phyloP scores from a whole-genome alignment of 768 basidiomycete genomes.

The Trametes meyenii region DNA sequence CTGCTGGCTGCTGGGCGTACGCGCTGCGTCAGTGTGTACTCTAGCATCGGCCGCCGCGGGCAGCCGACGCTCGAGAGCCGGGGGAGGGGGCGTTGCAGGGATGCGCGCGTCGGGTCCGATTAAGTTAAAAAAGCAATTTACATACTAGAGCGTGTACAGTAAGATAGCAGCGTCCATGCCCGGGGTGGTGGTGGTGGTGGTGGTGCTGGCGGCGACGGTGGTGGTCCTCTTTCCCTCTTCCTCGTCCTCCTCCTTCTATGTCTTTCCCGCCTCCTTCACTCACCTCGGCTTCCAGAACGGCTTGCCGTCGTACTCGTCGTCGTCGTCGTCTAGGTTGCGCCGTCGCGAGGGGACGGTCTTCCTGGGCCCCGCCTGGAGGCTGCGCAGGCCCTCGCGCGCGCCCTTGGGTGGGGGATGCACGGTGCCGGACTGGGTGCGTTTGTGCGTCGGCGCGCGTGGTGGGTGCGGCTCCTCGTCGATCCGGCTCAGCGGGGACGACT shows the following conservation, averaged over 20 bases:
- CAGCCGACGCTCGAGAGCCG: background rate
- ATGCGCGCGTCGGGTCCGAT: background rate
- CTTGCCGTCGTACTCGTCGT: constrained; percentile 10
- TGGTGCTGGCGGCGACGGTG: too few species aligned
- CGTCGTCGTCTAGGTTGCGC: constrained; percentile 17
- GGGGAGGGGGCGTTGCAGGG: background rate
- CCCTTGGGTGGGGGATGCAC: constrained; percentile 18
- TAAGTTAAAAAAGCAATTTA: constrained; percentile 8
- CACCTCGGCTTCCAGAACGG: constrained; percentile 24
- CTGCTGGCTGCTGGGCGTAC: too few species aligned
- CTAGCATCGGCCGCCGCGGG: background rate
- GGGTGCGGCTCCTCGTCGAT: constrained; percentile 36
- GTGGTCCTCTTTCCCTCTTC: background rate
- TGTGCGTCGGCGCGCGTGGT: constrained; percentile 27
- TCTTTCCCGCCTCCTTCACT: background rate
- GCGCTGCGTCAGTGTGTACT: too few species aligned
- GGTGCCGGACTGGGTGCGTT: constrained; percentile 14
- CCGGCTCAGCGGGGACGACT: constrained; percentile 28
- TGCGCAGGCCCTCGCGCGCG: constrained; percentile 17
- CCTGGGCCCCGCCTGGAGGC: constrained; percentile 30
- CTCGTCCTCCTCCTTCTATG: background rate
- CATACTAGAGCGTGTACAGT: constrained; percentile 20
- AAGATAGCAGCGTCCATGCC: constrained; percentile 16
- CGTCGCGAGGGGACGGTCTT: background rate
- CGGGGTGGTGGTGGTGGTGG: background rate